Evolutionary conservation across 2,329 filamentous ascomycete species (phyloP).

Genomic region (Ascochyta clinopodiicola): DNA sequence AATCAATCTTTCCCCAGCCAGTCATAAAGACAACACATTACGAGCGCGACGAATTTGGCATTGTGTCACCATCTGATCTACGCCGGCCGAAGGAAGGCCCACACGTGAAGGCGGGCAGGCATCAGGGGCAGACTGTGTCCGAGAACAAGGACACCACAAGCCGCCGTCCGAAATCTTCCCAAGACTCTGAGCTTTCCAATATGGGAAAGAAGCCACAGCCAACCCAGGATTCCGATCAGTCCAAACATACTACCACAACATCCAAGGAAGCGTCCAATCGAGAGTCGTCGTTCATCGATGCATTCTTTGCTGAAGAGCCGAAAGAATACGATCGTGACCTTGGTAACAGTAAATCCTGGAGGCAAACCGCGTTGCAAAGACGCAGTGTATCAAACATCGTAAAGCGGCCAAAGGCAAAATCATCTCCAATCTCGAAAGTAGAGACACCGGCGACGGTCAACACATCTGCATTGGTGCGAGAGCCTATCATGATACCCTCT

Average conservation of each 20-base stretch:
- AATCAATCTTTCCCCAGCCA: constrained; percentile 24
- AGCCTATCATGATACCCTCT: constrained; percentile 12
- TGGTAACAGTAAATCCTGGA: constrained; percentile 26
- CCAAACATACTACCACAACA: background rate
- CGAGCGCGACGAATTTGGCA: constrained; percentile 27
- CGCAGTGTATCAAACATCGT: background rate
- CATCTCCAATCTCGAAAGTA: background rate
- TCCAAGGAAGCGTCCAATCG: constrained; percentile 8
- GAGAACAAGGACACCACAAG: background rate
- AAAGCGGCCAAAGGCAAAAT: background rate
- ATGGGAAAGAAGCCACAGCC: background rate
- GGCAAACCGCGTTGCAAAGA: constrained; percentile 33
- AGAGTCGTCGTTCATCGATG: constrained; percentile 33
- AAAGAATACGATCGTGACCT: constrained; percentile 1
- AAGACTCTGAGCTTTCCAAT: too few relatives aligned
- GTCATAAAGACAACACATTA: constrained; percentile 22
- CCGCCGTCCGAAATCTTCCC: background rate
- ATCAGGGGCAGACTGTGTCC: background rate
- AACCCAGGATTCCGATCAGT: background rate
- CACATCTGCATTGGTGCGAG: background rate
- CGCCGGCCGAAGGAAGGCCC: constrained; percentile 33
- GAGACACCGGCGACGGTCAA: background rate
- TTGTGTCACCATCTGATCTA: constrained; percentile 43
- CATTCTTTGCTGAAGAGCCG: constrained; percentile 27
- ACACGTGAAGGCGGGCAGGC: constrained; percentile 10